Evolutionary conservation across 2,329 filamentous ascomycete genomes (phyloP).

Genomic region (Fusarium buharicum): DNA sequence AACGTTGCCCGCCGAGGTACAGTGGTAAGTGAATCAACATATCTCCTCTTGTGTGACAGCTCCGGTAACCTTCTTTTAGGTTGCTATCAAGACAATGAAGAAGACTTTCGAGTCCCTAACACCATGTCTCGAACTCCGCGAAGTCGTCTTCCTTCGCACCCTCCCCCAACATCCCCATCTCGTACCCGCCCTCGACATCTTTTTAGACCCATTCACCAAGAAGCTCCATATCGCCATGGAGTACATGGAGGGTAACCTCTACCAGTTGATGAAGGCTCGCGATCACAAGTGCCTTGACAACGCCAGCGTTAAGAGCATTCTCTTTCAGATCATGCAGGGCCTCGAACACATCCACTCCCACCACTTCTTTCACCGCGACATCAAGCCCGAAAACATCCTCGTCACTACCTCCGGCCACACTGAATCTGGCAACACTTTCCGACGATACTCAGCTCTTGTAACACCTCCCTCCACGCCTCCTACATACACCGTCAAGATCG

Average conservation of each 20-base stretch:
- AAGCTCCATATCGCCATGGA: slow-evolving; percentile 99
- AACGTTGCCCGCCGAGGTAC: slow-evolving; percentile 90
- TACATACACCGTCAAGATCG: slow-evolving; percentile 96
- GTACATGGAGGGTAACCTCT: slow-evolving; percentile 99
- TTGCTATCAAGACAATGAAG: slow-evolving; percentile 99
- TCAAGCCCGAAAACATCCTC: slow-evolving; percentile 98
- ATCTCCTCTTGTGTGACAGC: slow-evolving; percentile 23
- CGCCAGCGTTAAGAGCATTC: slow-evolving; percentile 93
- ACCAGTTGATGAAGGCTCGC: slow-evolving; percentile 97
- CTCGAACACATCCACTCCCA: slow-evolving; percentile 97
- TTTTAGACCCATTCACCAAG: slow-evolving; percentile 93
- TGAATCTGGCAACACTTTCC: slow-evolving; percentile 85
- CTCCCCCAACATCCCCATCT: slow-evolving; percentile 89
- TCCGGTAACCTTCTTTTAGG: slow-evolving; percentile 62
- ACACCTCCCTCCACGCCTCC: slow-evolving; percentile 95
- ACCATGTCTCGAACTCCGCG: slow-evolving; percentile 90
- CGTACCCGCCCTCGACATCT: slow-evolving; percentile 97
- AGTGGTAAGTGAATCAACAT: slow-evolving; percentile 72
- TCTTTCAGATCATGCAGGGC: slow-evolving; percentile 96
- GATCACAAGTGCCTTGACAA: slow-evolving; percentile 95
- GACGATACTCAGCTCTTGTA: slow-evolving; percentile 90
- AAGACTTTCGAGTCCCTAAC: slow-evolving; percentile 95
- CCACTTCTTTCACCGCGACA: slow-evolving; percentile 98
- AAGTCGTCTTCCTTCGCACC: slow-evolving; percentile 95
- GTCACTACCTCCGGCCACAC: slow-evolving; percentile 89